These are phyloP conservation scores for Metschnikowia matae DNA, from an alignment of 805 yeast species.

Conservation along the genomic window DNA sequence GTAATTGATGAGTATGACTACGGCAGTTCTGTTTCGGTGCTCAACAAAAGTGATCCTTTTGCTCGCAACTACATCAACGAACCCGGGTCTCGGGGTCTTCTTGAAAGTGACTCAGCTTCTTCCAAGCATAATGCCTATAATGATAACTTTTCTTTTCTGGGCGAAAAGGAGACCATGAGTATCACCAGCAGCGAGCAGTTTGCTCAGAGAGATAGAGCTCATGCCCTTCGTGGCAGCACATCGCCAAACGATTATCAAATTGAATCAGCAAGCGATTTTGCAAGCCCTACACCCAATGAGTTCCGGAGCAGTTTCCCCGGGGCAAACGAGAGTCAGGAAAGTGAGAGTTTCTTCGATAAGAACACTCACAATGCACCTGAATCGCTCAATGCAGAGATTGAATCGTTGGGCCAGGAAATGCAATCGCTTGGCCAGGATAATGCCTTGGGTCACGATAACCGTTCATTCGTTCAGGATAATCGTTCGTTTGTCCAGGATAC, in stretches of 20 bases:
- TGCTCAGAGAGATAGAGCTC: not conserved
- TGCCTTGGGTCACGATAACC: not conserved
- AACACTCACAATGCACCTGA: not conserved
- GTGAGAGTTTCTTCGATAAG: not conserved
- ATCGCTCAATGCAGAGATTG: not conserved
- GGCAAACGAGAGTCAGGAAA: not conserved
- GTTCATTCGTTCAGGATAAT: not conserved
- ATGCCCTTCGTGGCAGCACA: not conserved
- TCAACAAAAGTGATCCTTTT: not conserved
- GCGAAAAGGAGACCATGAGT: not conserved
- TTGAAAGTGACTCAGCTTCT: not conserved
- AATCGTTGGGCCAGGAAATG: not conserved
- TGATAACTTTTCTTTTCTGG: not conserved
- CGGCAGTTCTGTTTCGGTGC: conserved; percentile 2
- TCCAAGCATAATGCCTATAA: not conserved
- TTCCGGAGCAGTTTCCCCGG: not conserved
- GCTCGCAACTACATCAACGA: not conserved
- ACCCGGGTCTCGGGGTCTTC: not conserved
- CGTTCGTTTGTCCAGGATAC: not conserved
- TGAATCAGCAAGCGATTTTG: not conserved
- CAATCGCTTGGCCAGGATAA: not conserved
- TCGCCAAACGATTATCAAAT: not conserved
- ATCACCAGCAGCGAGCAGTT: not conserved
- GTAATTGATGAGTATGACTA: conserved; percentile 1
- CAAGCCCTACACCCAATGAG: not conserved